A percentile compares a stretch with the other conserved stretches of the same genome.
Evolutionary conservation across 176 grass and related monocot genomes (phyloP).

Genomic region (Carex littledalei): DNA sequence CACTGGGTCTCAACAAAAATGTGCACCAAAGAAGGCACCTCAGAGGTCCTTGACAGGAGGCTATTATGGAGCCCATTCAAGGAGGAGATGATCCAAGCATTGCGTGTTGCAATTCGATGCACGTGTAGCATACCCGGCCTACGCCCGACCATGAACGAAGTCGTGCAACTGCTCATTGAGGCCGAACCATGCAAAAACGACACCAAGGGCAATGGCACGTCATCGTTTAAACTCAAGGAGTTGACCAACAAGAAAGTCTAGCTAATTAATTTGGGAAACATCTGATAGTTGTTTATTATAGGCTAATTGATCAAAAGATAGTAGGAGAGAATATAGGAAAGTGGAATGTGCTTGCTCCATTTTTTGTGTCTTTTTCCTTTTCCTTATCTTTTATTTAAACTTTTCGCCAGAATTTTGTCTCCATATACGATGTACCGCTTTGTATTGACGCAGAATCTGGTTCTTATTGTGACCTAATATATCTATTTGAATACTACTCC

Average conservation of each 20-base stretch:
- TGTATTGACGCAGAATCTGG: conserved; percentile 99
- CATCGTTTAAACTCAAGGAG: conserved; percentile 25
- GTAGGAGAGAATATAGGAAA: conserved; percentile 15
- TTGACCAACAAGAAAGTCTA: conserved; percentile 16
- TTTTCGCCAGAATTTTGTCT: conserved; percentile 4
- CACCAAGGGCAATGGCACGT: conserved; percentile 10
- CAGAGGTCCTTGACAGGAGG: conserved; percentile 53
- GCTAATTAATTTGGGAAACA: conserved; percentile 6
- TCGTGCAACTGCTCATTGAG: conserved; percentile 80
- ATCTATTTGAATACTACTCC: conserved; percentile 10
- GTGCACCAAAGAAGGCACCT: conserved; percentile 30
- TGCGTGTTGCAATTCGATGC: conserved; percentile 70
- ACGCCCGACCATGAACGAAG: conserved; percentile 91
- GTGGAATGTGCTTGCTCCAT: neutral
- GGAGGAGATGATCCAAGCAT: conserved; percentile 73
- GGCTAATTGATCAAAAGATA: conserved; percentile 18
- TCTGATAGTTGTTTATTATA: conserved; percentile 18
- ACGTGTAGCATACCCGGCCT: conserved; percentile 56
- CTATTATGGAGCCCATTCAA: conserved; percentile 63
- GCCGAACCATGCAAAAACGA: conserved; percentile 27
- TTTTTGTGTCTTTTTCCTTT: conserved; percentile 25
- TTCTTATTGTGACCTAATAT: conserved; percentile 52
- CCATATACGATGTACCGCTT: conserved; percentile 40
- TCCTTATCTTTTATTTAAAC: conserved; percentile 6
- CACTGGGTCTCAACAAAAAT: conserved; percentile 80